Evolutionary conservation across 2,329 filamentous ascomycete genomes (phyloP).

Genomic region (Penicillium brevicompactum): DNA sequence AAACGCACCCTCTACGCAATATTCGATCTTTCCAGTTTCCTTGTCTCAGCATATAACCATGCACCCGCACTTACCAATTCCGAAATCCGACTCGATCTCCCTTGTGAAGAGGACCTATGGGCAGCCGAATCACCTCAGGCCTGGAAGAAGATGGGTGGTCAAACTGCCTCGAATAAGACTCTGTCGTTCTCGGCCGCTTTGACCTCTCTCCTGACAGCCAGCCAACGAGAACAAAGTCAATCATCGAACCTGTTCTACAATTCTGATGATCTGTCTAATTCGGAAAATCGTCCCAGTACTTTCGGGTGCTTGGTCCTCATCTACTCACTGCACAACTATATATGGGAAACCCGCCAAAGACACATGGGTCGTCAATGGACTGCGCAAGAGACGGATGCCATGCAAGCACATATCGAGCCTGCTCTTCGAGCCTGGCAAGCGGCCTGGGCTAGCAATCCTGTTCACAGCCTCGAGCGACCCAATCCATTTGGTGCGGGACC

Average conservation of each 20-base stretch:
- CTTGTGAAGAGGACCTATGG: conserved; percentile 92
- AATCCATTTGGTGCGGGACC: conserved; percentile 82
- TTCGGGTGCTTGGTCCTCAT: conserved; percentile 92
- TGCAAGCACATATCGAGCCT: conserved; percentile 94
- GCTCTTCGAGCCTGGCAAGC: conserved; percentile 92
- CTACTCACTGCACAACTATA: conserved; percentile 94
- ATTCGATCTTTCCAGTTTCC: conserved; percentile 85
- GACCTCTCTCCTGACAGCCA: conserved; percentile 76
- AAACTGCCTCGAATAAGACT: conserved; percentile 68
- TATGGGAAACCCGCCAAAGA: conserved; percentile 93
- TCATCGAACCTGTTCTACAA: conserved; percentile 48
- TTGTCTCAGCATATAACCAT: conserved; percentile 92
- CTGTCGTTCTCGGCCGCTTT: conserved; percentile 81
- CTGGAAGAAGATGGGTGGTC: conserved; percentile 78
- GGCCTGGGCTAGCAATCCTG: conserved; percentile 84
- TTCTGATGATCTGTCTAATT: conserved; percentile 57
- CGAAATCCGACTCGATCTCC: conserved; percentile 84
- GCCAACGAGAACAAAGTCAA: conserved; percentile 60
- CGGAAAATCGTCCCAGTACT: conserved; percentile 77
- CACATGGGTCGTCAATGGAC: conserved; percentile 91
- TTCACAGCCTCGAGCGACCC: conserved; percentile 79
- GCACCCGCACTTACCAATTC: conserved; percentile 90
- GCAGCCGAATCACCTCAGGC: conserved; percentile 78
- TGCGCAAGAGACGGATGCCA: conserved; percentile 86
- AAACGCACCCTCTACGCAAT: conserved; percentile 91